phyloP scores from a whole-genome alignment of 2,329 filamentous ascomycete species.

The Remersonia thermophila region DNA sequence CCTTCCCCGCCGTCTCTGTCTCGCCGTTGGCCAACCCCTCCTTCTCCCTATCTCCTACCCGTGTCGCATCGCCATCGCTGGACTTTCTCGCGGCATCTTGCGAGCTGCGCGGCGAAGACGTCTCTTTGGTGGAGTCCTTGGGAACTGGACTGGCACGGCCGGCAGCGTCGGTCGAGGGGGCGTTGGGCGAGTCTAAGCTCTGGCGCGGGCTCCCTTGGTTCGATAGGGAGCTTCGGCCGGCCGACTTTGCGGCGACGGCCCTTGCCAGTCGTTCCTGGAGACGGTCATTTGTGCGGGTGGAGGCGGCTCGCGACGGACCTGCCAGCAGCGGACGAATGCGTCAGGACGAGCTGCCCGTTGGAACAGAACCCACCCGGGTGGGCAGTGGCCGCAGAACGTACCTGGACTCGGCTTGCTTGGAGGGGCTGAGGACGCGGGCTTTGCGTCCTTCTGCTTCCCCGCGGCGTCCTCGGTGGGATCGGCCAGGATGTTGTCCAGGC shows the following conservation, averaged over 20 bases:
- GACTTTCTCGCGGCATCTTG: conserved; percentile 15
- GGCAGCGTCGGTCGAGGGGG: conserved; percentile 22
- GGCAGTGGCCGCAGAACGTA: no score
- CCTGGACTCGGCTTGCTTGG: conserved; percentile 15
- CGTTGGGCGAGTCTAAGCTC: conserved; percentile 26
- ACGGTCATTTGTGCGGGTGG: conserved; percentile 58
- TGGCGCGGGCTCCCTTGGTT: conserved; percentile 29
- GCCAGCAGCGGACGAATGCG: conserved; percentile 11
- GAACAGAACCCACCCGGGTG: no score
- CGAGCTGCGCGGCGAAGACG: conserved; percentile 16
- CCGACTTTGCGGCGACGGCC: conserved; percentile 61
- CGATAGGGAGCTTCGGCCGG: conserved; percentile 28
- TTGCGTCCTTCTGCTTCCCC: conserved; percentile 15
- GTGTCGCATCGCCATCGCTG: conserved; percentile 3
- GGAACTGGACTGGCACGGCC: conserved; percentile 11
- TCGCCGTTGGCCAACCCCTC: not conserved
- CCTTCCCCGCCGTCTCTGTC: conserved; percentile 1
- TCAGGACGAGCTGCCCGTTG: conserved; percentile 8
- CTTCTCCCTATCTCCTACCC: not conserved
- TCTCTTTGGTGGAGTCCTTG: conserved; percentile 12
- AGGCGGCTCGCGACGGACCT: conserved; percentile 51
- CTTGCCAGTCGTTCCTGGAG: conserved; percentile 83
- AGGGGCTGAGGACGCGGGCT: conserved; percentile 5
- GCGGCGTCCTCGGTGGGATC: conserved; percentile 42
- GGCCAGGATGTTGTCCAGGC: conserved; percentile 79